Base-by-base conservation (phyloP, 768 basidiomycete species). In the Trametes cubensis region DNA sequence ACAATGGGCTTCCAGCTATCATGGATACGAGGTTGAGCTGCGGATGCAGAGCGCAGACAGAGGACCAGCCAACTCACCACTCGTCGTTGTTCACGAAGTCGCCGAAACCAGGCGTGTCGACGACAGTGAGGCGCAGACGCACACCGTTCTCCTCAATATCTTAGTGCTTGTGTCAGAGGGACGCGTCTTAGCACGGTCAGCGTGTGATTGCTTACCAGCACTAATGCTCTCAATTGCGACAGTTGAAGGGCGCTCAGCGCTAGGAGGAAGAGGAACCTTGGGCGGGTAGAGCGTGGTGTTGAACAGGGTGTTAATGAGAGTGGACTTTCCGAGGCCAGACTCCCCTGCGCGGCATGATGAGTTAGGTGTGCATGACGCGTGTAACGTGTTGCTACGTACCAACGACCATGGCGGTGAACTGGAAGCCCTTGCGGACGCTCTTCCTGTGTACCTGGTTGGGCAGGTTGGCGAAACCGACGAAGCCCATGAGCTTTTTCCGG, bases 41-140 rank as follows among this genome's bases (percentile, higher is more conserved):
- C 70, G 66, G 34, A 67, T 65, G 64, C 45, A 68, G 65, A 56
- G 67, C 58, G 51, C 53, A 21, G 17, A 38, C 53, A 21, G 18
- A 38, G 45, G 50, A 47, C 25, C 34, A 15, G 40, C 38, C 13
- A 42, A 54, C 78, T 66, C 65, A 94, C 94, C 95, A 95, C 72
- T 97, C 94, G 69, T 97, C 94, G 75, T 99, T 99, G 82, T 99
- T 98, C 73, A 98, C 95, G 75, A 97, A 98, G 76, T 99, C 97
- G 63, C 97, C 97, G 72, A 98, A 99, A 38, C 97, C 97, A 59
- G 97, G 97, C 28, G 95, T 99, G 74, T 99, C 97, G 65, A 99
- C 97, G 64, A 99, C 96, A n/a, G 95, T 98, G 59, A 99, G 79
- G 73, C 95, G 94, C 46, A 98, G 86, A 68, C 95, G 86, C 44